These are phyloP conservation scores for Daldinia decipiens DNA, from an alignment of 495 filamentous ascomycete genomes.

Conservation along the genomic window DNA sequence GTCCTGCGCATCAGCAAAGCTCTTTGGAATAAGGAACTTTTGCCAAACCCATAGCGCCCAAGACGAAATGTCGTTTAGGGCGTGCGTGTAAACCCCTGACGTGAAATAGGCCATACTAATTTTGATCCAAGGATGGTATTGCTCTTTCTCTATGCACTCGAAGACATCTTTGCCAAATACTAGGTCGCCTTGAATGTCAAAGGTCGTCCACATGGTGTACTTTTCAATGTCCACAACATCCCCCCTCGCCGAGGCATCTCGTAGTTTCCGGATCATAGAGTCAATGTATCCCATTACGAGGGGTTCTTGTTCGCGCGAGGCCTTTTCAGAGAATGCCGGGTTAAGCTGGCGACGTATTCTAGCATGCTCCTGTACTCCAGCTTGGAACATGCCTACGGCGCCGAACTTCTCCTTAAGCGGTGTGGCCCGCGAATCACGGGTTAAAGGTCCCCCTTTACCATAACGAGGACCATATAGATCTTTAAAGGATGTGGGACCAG, in stretches of 20 bases:
- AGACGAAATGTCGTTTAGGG: slow-evolving; percentile 42
- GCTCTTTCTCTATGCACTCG: slow-evolving; percentile 53
- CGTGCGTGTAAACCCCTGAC: slow-evolving; percentile 27
- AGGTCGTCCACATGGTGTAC: slow-evolving; percentile 68
- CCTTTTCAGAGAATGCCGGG: slow-evolving; percentile 62
- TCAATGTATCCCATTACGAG: slow-evolving; percentile 56
- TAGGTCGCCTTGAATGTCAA: slow-evolving; percentile 70
- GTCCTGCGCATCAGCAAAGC: slow-evolving; percentile 10
- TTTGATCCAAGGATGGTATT: slow-evolving; percentile 51
- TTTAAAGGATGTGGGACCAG: slow-evolving; percentile 32
- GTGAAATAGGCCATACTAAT: slow-evolving; percentile 44
- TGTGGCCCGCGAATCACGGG: slow-evolving; percentile 52
- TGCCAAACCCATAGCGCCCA: slow-evolving; percentile 38
- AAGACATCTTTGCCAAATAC: slow-evolving; percentile 66
- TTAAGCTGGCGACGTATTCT: slow-evolving; percentile 55
- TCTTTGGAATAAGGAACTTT: slow-evolving; percentile 19
- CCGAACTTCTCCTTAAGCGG: slow-evolving; percentile 30
- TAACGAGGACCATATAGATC: slow-evolving; percentile 37
- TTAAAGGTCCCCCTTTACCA: slow-evolving; percentile 43
- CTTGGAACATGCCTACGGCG: slow-evolving; percentile 44
- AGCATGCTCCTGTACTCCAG: slow-evolving; percentile 50
- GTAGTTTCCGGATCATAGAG: slow-evolving; percentile 54
- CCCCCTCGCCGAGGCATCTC: slow-evolving; percentile 36
- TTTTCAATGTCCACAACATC: slow-evolving; percentile 51
- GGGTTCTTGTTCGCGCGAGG: slow-evolving; percentile 56